Base-by-base conservation (phyloP, 805 yeast species). In the Saturnispora bothae region DNA sequence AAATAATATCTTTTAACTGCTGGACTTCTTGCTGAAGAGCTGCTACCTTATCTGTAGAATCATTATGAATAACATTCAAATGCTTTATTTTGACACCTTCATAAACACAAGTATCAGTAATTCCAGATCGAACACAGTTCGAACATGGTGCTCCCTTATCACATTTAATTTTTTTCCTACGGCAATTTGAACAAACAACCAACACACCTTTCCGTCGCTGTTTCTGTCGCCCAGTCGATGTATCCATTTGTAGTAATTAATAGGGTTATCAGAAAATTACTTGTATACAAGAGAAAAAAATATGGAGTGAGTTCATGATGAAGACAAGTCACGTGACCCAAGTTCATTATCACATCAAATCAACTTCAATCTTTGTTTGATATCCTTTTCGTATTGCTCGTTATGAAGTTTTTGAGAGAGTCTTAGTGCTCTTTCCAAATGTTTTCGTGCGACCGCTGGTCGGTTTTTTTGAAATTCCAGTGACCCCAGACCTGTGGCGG, bases 401-500 rank as follows among this genome's bases (percentile, higher is more conserved):
- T 47, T 43, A 5, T 43, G 37, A 12, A 42, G 19, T 27, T 42
- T 44, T 8, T 27, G 28, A 12, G 52, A 45, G 14, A 48, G 30
- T 5, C 39, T 29, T 33, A 34, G 40, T 3, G 52, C 52, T 16
- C 47, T 34, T 16, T 38, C 42, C 12, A 48, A 45, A 37, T 44
- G 38, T 16, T 30, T 31, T 21, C 48, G 37, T 2, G 52, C 43
- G 3, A 40, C 39, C 10, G 16, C 25, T 9, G 9, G 5, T 4
- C 40, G 19, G n/a, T 45, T 45, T 13, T 27, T 27, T 28, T 41
- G 45, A 17, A 34, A 38, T 21, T 37, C 39, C 7, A 48, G 39
- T 19, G 43, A 28, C 9, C 51, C 52, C 13, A 48, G 30, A 2
- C 49, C 48, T 7, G 41, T 40, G 22, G 50, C 25, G 3, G 52